Base-by-base conservation (phyloP, 129 eudicot species). In the Sambucus nigra region DNA sequence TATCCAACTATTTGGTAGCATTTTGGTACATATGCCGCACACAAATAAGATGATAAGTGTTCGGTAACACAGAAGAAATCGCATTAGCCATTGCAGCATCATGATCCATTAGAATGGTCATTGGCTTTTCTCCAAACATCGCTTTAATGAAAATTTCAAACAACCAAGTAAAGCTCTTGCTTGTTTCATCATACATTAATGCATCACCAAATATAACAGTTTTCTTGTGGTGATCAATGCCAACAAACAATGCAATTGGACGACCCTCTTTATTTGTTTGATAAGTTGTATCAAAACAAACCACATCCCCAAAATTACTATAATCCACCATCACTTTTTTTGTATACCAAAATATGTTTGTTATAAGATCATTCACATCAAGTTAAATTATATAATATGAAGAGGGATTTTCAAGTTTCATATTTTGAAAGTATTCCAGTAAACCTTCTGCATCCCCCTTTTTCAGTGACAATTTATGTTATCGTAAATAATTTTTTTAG, bases 181-280 rank as follows among this genome's bases (percentile, higher is more conserved):
- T 44, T 11, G 66, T 69, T 60, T 76, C 77, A 32, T 70, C 70
- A 49, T 70, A 76, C 31, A 76, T 13, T 3, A 70, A 41, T 18
- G 77, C 61, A 48, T 67, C 82, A 22, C 82, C 82, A 70, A 70
- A 76, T 14, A 71, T 61, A 2, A 71, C 71, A 3, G 46, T 46
- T 31, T 76, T 59, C 21, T 57, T 50, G 24, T 71, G 70, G 51
- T 71, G 63, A 66, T 76, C 71, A 40, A 66, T 38, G 14, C 82
- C 71, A 32, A 61, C 12, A 20, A 73, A 73, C 56, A 29, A 45
- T 14, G 47, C 65, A 47, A 60, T 45, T 2, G 78, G 73, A 11
- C 60, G 69, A 27, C 15, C 60, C 9, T 42, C 55, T 9, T 42
- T 55, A 8, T 61, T 39, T 11, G 64, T 53, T 17, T 25, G 61